phyloP scores from a whole-genome alignment of 345 rosid genomes.

The Salix purpurea region DNA sequence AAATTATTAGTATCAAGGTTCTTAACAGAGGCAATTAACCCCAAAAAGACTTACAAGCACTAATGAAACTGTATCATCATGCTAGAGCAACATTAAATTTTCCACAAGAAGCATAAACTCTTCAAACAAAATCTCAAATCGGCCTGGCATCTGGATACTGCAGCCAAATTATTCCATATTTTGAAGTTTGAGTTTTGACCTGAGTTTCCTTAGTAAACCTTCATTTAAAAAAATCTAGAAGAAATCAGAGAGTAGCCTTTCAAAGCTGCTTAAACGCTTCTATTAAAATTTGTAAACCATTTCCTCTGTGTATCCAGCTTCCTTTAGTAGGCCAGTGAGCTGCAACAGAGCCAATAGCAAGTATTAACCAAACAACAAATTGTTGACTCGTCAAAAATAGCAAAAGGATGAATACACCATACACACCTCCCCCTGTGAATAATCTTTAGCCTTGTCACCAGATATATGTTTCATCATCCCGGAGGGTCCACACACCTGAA shows the following conservation, averaged over 20 bases:
- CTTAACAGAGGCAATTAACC: too few relatives aligned
- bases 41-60: too few relatives aligned
- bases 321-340: conserved; percentile 84
- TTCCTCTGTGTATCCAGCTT: conserved; percentile 71
- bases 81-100: too few relatives aligned
- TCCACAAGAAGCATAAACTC: too few relatives aligned
- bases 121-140: too few relatives aligned
- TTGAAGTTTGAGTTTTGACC: neutral
- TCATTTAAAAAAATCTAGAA: conserved; percentile 24
- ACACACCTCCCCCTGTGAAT: conserved; percentile 88
- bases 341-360: conserved; percentile 30
- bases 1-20: too few relatives aligned
- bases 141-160: too few relatives aligned
- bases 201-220: neutral
- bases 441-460: conserved; percentile 83
- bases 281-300: conserved; percentile 92
- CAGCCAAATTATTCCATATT: conserved; percentile 17
- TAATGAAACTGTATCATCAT: too few relatives aligned
- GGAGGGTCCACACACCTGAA: conserved; percentile 92
- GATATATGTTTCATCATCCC: conserved; percentile 95
- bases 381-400: neutral
- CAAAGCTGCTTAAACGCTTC: neutral
- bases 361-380: neutral
- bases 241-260: neutral
- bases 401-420: neutral